Evolutionary conservation across 163 green algal species (phyloP).

Genomic region (Chlamydomonas reinhardtii): DNA sequence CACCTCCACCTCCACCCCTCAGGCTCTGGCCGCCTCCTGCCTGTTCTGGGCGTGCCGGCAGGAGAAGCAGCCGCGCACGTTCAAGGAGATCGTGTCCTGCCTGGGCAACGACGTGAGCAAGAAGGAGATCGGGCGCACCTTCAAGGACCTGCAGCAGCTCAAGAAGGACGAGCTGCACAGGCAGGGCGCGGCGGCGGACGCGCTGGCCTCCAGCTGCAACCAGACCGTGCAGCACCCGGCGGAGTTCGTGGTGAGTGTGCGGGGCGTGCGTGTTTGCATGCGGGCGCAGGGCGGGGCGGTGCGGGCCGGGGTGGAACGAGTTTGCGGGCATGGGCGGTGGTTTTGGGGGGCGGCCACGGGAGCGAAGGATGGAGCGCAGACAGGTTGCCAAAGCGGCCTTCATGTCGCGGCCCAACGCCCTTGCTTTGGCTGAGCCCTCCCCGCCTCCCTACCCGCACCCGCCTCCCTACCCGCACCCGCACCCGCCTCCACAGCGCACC

Average conservation of each 20-base stretch:
- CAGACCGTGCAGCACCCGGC: conserved; percentile 37
- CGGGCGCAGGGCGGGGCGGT: not conserved
- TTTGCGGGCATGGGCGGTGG: no score
- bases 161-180: conserved; percentile 49
- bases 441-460: no score
- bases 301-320: not conserved
- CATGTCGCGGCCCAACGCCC: no score
- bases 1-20: not conserved
- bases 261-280: no score
- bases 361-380: no score
- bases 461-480: no score
- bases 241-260: conserved; percentile 38
- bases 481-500: not conserved
- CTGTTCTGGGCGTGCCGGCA: conserved; percentile 78
- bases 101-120: conserved; percentile 79
- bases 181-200: conserved; percentile 22
- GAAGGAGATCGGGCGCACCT: conserved; percentile 89
- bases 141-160: conserved; percentile 51
- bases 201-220: conserved; percentile 33
- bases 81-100: conserved; percentile 92
- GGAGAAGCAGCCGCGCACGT: conserved; percentile 84
- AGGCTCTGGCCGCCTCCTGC: conserved; percentile 67
- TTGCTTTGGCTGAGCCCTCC: no score
- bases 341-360: no score
- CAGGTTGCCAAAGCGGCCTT: no score